Base-by-base conservation (phyloP, 148 eudicot species). In the Fagopyrum homotropicum region DNA sequence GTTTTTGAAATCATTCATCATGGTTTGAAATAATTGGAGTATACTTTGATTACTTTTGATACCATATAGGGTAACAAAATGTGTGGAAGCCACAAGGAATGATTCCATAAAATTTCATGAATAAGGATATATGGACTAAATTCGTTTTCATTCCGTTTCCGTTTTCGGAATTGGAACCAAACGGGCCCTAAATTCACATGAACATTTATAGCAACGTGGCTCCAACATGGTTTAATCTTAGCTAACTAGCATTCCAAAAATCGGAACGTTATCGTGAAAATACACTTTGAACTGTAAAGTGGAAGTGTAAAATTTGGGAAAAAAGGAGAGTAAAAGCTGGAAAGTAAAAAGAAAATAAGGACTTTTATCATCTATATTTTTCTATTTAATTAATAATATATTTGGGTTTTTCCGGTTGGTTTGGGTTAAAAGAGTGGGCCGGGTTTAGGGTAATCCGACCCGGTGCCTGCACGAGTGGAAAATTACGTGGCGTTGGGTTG, bases 221-320 rank as follows among this genome's bases (percentile, higher is more conserved):
- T 35, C 69, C 45, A 63, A 64, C 45, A 64, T 64, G 45, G 11
- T 64, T 29, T 29, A 2, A 64, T 64, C 5, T 57, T 17, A 17
- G 7, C 7, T 12, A 12, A 35, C 16, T 61, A 61, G 43, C 16
- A 1, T 64, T 11, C 45, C 0, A 56, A 6, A 35, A 66, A 35
- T 64, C 17, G 15, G 17, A 64, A 29, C 30, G 7, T 12, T 5
- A 61, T 30, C 29, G 30, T 12, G n/a, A 1, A 35, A 64, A 64
- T 35, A 22, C 26, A 64, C 5, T 61, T 61, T 66, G 46, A 66
- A 66, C 46, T 40, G 71, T 66, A 66, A 66, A 66, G 71, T 56
- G 1, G 8, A 30, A 9, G 69, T 40, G 40, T 64, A 64, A 64
- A 66, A 46, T 44, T 6, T 26, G 1, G 7, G 6, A 9, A 10